Evolutionary conservation across 192 early-diverging fungal species (phyloP), one percentile per base, ranked within the genome.

Genomic region (Spizellomyces punctatus): DNA sequence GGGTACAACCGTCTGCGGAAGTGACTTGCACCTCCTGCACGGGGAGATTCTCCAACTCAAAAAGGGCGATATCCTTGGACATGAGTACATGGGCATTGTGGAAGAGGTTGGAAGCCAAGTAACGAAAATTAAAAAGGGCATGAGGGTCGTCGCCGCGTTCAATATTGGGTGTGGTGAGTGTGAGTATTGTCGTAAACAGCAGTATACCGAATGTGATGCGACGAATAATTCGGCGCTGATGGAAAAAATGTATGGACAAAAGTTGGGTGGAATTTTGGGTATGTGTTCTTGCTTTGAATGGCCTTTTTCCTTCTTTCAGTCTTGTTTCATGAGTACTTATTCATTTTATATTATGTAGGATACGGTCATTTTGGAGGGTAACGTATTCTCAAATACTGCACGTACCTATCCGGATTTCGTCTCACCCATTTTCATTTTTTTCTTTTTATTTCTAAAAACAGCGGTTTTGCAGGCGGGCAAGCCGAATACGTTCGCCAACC

Each of bases 401-500:
- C 2, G 12, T 2, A 54, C 50, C 0, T 54, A n/a, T 54, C 27
- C 27, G 27, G 27, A 36, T 36, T 36, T 16, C 16, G 1, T 62
- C 60, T 46, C 14, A 16, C 50, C 1, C 12, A 54, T 54, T 12
- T 54, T 19, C 4, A 4, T n/a, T 19, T 0, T 4, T 49, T 65
- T n/a, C n/a, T 47, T 65, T 47, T 12, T 48, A 17, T n/a, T n/a
- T n/a, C n/a, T n/a, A 8, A 16, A 42, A 41, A 65, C 44, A 65
- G 64, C 41, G 81, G 79, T 6, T 82, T 72, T 55, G 63, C 77
- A 16, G 85, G 86, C 14, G 67, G 52, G 1, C 83, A 86, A 61
- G 85, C 82, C 48, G 83, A 89, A 59, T 89, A 81, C 58, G 74
- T 79, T 58, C 76, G 86, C 2, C 60, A 84, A 10, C 85, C 81